These are phyloP conservation scores for Candida golubevii DNA, from an alignment of 805 yeast species.

Conservation along the genomic window DNA sequence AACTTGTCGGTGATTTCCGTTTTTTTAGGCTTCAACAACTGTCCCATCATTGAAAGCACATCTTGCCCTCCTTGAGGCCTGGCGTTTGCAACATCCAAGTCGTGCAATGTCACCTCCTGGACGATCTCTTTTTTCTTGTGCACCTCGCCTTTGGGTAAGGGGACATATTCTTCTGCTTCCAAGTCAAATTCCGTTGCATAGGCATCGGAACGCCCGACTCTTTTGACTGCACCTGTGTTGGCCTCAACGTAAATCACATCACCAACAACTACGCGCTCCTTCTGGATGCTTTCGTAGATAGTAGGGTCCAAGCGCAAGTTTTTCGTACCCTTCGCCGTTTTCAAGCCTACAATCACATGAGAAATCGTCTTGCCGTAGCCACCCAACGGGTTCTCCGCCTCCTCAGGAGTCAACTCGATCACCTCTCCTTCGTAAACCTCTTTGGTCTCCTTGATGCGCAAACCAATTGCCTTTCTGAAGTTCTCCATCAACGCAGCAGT, in stretches of 20 bases:
- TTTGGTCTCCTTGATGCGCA: constrained; percentile 92
- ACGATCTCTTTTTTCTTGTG: constrained; percentile 97
- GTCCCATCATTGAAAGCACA: constrained; percentile 94
- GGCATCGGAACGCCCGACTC: constrained; percentile 98
- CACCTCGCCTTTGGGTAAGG: constrained; percentile 97
- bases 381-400: constrained; percentile 93
- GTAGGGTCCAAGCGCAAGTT: constrained; percentile 85
- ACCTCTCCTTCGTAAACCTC: constrained; percentile 99
- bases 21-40: constrained; percentile 89
- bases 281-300: constrained; percentile 89
- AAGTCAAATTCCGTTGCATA: constrained; percentile 97
- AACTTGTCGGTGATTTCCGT: constrained; percentile 96
- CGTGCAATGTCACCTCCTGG: constrained; percentile 95
- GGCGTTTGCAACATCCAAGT: constrained; percentile 93
- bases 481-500: constrained; percentile 96
- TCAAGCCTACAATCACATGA: constrained; percentile 90
- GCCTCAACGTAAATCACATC: constrained; percentile 97
- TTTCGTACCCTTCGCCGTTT: constrained; percentile 89
- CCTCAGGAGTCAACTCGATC: constrained; percentile 91
- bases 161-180: constrained; percentile 98
- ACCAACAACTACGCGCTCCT: constrained; percentile 91
- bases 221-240: constrained; percentile 93
- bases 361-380: constrained; percentile 96
- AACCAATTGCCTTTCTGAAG: constrained; percentile 93
- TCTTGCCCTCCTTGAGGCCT: constrained; percentile 97